Percentiles rank a stretch among this genome's conserved stretches.
phyloP scores from a whole-genome alignment of 2,329 filamentous ascomycete genomes.

The Colletotrichum spaethianum region DNA sequence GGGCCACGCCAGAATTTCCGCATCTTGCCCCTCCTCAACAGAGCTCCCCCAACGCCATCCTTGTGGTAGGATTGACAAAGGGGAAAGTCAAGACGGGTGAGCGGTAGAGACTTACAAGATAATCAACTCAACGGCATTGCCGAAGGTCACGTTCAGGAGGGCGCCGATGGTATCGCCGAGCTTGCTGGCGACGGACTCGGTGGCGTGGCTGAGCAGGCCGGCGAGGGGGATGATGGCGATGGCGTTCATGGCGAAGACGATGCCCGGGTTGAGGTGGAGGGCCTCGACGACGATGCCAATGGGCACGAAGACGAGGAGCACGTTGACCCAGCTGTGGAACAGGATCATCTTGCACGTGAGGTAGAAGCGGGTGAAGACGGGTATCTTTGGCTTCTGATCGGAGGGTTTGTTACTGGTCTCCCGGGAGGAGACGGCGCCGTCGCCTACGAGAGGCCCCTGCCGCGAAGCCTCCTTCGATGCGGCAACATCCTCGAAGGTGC shows the following conservation, averaged over 20 bases:
- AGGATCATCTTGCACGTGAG: constrained; percentile 63
- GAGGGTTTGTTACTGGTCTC: constrained; percentile 44
- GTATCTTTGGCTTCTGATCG: constrained; percentile 21
- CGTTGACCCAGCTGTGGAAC: constrained; percentile 83
- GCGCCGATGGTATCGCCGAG: constrained; percentile 82
- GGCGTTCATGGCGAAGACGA: constrained; percentile 82
- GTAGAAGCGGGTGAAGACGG: constrained; percentile 36
- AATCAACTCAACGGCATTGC: constrained; percentile 85
- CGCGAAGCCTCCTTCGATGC: constrained; percentile 66
- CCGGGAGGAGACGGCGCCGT: constrained; percentile 42
- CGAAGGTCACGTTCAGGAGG: constrained; percentile 83
- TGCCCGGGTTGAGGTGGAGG: constrained; percentile 64
- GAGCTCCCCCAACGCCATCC: constrained; percentile 1
- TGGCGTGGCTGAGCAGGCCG: constrained; percentile 79
- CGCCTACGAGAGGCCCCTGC: constrained; percentile 70
- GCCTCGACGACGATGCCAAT: constrained; percentile 78
- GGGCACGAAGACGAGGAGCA: constrained; percentile 83
- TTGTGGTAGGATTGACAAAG: background rate
- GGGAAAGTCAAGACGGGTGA: background rate
- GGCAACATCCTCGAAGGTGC: constrained; percentile 23
- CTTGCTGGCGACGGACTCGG: constrained; percentile 80
- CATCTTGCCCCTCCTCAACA: constrained; percentile 20
- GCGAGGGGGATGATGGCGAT: constrained; percentile 83
- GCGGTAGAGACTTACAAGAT: constrained; percentile 70
- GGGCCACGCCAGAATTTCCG: constrained; percentile 3